Conservation (phyloP, 331 rosid genomes). For the Erythrophleum ivorense region DNA sequence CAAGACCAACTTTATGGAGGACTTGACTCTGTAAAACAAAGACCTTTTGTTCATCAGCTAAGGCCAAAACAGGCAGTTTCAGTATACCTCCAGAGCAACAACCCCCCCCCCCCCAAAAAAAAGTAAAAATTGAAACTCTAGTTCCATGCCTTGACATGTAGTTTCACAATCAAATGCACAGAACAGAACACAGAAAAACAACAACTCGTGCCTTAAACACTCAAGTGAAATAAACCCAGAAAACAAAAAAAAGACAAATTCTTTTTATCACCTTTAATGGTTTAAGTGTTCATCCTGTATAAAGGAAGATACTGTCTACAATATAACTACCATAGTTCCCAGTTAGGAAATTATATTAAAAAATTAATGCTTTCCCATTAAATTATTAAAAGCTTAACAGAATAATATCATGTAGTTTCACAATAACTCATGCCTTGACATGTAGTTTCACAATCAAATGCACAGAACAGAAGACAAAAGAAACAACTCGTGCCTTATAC, state of each 20-base stretch:
- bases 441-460: neutral
- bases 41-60: conserved; percentile 26
- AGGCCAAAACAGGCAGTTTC: conserved; percentile 26
- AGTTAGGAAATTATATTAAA: neutral
- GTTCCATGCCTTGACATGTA: neutral
- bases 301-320: conserved; percentile 1
- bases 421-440: neutral
- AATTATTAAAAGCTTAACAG: neutral
- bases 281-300: conserved; percentile 1
- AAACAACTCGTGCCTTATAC: no score
- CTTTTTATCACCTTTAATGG: neutral
- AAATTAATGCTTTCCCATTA: neutral
- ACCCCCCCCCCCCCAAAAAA: neutral
- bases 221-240: neutral
- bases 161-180: neutral
- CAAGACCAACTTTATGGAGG: conserved; percentile 65
- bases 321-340: neutral
- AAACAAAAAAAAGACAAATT: conserved; percentile 9
- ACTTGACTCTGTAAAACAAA: conserved; percentile 55
- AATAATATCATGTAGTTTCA: neutral
- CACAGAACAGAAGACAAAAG: neutral
- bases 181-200: neutral
- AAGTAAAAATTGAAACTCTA: neutral
- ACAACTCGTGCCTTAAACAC: conserved; percentile 11
- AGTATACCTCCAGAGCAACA: neutral